These are phyloP conservation scores for Aspergillus pseudoglaucus DNA, from an alignment of 2,329 filamentous ascomycete genomes.

Conservation along the genomic window DNA sequence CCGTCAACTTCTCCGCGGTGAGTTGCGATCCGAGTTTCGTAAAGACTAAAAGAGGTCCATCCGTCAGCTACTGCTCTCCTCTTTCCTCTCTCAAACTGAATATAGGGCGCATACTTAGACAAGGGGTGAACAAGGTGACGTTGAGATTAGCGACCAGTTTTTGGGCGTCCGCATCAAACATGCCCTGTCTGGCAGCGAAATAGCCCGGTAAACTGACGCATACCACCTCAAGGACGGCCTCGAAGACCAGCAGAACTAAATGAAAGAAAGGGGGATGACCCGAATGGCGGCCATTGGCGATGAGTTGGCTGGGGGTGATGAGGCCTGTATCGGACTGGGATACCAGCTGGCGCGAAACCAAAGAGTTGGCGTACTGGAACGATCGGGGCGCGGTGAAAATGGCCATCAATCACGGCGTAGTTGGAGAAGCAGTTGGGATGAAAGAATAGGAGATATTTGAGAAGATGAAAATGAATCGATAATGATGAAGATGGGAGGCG, in stretches of 20 bases:
- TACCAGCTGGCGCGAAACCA: conserved; percentile 15
- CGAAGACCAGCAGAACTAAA: conserved; percentile 78
- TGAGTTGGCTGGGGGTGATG: conserved; percentile 12
- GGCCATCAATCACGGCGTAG: conserved; percentile 24
- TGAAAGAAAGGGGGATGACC: conserved; percentile 48
- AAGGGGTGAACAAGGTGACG: conserved; percentile 92
- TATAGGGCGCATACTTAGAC: conserved; percentile 63
- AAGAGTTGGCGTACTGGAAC: conserved; percentile 38
- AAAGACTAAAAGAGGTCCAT: conserved; percentile 58
- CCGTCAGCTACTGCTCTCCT: neutral
- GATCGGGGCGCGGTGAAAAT: conserved; percentile 45
- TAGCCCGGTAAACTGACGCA: conserved; percentile 93
- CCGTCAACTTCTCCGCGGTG: conserved; percentile 79
- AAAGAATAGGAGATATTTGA: neutral
- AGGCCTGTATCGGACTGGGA: conserved; percentile 18
- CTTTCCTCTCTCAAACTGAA: neutral
- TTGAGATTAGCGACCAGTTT: conserved; percentile 97
- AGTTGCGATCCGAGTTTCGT: conserved; percentile 94
- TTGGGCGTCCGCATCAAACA: conserved; percentile 93
- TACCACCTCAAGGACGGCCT: conserved; percentile 89
- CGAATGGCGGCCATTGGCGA: conserved; percentile 23
- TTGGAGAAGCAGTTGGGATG: neutral
- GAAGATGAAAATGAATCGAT: neutral
- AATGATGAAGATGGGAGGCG: neutral
- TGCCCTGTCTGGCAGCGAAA: conserved; percentile 78